Evolutionary conservation across 2,329 filamentous ascomycete genomes (phyloP).

Genomic region (Phialemoniopsis sp.): DNA sequence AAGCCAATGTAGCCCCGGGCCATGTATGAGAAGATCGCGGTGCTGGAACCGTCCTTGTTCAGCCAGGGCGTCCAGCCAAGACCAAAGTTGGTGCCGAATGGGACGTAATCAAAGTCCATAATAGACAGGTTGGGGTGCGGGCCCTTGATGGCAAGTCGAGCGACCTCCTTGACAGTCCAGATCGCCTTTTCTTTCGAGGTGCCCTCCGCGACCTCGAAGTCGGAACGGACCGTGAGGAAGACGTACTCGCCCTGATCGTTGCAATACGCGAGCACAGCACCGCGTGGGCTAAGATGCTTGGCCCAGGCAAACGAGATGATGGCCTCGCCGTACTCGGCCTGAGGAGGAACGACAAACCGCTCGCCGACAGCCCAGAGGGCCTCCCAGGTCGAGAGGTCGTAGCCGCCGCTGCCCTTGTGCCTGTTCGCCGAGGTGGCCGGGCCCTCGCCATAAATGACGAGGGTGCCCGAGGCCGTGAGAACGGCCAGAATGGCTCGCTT

Average conservation of each 20-base stretch:
- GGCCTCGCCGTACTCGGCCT: conserved; percentile 34
- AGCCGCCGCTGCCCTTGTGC: conserved; percentile 16
- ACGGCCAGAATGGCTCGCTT: conserved; percentile 46
- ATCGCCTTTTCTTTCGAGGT: conserved; percentile 12
- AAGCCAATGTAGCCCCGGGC: conserved; percentile 51
- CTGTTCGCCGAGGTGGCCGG: conserved; percentile 14
- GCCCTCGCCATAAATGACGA: conserved; percentile 48
- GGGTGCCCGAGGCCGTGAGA: conserved; percentile 43
- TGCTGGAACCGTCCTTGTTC: conserved; percentile 17
- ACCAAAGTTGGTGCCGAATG: conserved; percentile 43
- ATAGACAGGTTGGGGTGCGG: conserved; percentile 33
- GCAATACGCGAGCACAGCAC: conserved; percentile 44
- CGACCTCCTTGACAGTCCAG: conserved; percentile 48
- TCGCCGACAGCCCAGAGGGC: conserved; percentile 54
- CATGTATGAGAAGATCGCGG: conserved; percentile 41
- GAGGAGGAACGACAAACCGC: conserved; percentile 40
- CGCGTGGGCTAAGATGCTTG: conserved; percentile 30
- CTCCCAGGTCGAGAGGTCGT: conserved; percentile 40
- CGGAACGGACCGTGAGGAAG: conserved; percentile 42
- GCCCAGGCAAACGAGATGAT: conserved; percentile 53
- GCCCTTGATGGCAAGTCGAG: conserved; percentile 41
- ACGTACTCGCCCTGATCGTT: conserved; percentile 47
- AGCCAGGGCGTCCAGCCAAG: conserved; percentile 54
- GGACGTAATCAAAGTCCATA: conserved; percentile 44
- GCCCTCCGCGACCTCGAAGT: conserved; percentile 17